Base-by-base conservation (phyloP, 2,329 filamentous ascomycete species). In the Pestalotiopsis sp. region DNA sequence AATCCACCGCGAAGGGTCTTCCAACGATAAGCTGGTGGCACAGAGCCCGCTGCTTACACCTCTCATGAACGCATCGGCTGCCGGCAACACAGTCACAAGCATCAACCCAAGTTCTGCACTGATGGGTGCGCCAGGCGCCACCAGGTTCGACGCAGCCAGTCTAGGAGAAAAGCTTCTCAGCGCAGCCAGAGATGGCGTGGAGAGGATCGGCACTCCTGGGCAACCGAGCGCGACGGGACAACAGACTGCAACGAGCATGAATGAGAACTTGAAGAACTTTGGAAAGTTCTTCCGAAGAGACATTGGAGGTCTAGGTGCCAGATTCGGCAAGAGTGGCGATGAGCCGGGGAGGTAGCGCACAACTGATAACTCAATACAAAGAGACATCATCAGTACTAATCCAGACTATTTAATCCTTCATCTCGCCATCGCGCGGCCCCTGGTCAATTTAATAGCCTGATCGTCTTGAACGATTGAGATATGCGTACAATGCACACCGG, bases 251-350 rank as follows among this genome's bases (percentile, higher is more conserved):
- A 89, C 88, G 7, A 93, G 92, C 66, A 88, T 98, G 72, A 97
- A 98, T 78, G 95, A 97, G 81, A 98, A 98, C 80, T 79, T 98
- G 80, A 95, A 94, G 83, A 97, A 94, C 79, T 93, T 99, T 81
- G 95, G 95, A 27, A 98, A 97, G 81, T 98, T 98, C 82, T 98
- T 98, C 84, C 90, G 92, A 71, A 86, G 95, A 71, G 95, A 98
- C 82, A 91, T 95, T 71, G 92, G 93, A 38, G 89, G 91, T 2
- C 87, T 95, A 71, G 91, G 92, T 2, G 89, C 88, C 12, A 83
- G 92, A 72, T 95, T 95, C 78, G 92, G 92, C 61, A 90, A 88
- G 1, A 84, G 82, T 65, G 72, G 58, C 17, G 64, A 66, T 68
- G 72, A 72, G 59, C 52, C 65, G 39, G 66, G 67, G 62, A 52